Base-by-base conservation (phyloP, 306 rosid genomes). In the Ziziphus jujuba region DNA sequence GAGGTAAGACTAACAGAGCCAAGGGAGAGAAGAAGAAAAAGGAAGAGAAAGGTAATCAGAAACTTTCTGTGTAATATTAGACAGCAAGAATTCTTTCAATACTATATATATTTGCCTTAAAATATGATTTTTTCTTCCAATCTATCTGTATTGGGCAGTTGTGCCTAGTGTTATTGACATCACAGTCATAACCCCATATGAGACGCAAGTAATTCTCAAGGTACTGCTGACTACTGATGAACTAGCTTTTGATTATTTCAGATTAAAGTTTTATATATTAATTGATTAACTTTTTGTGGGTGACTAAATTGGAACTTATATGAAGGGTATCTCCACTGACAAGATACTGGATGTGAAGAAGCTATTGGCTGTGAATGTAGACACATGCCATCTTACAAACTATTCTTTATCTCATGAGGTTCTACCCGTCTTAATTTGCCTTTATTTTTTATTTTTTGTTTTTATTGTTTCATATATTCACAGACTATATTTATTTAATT, bases 311-410 rank as follows among this genome's bases (percentile, higher is more conserved):
- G 72, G 58, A 49, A 34, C 40, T 65, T 72, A 13, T n/a, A 31
- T 58, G 71, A 83, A 90, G 98, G 97, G 96, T 60, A 93, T 93
- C 88, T 86, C 90, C 28, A 90, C 98, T 33, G 97, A 93, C 73
- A 93, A 80, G 93, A 90, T 93, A 73, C 90, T 88, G 7, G 98
- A 93, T 84, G 91, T 88, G 2, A 90, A 81, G 50, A 86, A 84
- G 71, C 80, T 93, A 47, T 71, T 93, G 79, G 98, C 96, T 78
- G 89, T 78, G 65, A 86, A 93, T 66, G 89, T 86, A 59, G 95
- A 88, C 38, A 93, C 98, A 33, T 93, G 95, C 82, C 95, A 93
- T 71, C 81, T 88, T 34, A 93, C 98, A 48, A 93, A 83, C 74
- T 93, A 80, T 80, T 90, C 97, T 72, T 58, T 93, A 43, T 84